Evolutionary conservation across 2,329 filamentous ascomycete species (phyloP).

Genomic region (Elsinoe necatrix): DNA sequence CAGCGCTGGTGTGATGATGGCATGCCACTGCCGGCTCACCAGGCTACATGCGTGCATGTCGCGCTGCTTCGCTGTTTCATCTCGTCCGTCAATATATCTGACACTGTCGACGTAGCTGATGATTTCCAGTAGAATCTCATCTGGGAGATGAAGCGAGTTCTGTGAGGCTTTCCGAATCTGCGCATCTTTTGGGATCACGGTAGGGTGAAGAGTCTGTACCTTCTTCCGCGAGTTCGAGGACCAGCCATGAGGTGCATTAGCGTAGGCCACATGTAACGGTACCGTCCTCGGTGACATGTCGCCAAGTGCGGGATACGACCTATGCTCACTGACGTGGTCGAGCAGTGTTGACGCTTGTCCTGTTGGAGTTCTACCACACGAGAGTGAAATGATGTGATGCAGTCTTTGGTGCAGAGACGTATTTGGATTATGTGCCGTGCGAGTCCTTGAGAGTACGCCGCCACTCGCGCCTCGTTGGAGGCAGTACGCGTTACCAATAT

Average conservation of each 20-base stretch:
- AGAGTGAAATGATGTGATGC: no score
- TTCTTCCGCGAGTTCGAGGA: background rate
- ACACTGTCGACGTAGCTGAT: conserved; percentile 35
- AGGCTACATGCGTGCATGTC: conserved; percentile 44
- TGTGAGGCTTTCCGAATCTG: background rate
- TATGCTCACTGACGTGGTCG: no score
- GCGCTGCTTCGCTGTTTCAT: conserved; percentile 32
- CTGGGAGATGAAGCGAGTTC: conserved; percentile 37
- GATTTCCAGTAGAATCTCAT: conserved; percentile 47
- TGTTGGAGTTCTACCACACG: no score
- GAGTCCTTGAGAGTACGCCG: no score
- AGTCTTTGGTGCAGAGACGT: no score
- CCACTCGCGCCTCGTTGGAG: no score
- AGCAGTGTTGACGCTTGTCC: no score
- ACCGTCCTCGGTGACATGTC: background rate
- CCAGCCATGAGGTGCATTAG: conserved; percentile 2
- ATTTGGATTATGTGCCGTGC: no score
- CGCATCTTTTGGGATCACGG: background rate
- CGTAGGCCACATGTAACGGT: background rate
- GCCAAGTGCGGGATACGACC: no score
- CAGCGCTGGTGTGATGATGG: conserved; percentile 41
- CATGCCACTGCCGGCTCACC: conserved; percentile 50
- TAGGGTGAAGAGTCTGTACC: background rate
- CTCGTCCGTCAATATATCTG: conserved; percentile 4
- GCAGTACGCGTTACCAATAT: no score